Evolutionary conservation across 192 early-diverging fungal genomes (phyloP).

Genomic region (Rhizophagus sp.): DNA sequence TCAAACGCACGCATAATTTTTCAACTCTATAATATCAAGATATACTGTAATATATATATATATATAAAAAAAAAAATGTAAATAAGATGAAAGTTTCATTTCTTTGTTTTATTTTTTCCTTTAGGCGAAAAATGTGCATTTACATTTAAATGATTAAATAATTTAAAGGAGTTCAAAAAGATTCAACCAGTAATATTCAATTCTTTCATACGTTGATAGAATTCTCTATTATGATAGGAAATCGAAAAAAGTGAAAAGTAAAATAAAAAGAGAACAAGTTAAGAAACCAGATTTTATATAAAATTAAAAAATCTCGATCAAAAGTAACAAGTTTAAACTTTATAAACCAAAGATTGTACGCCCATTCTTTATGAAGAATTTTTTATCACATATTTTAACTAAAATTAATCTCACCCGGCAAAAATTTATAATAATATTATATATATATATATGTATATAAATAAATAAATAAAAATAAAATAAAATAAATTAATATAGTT

Average conservation of each 20-base stretch:
- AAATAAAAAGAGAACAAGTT: no score
- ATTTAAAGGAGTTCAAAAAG: not conserved
- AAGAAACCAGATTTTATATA: not conserved
- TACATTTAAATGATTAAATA: not conserved
- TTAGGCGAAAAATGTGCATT: not conserved
- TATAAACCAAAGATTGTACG: not conserved
- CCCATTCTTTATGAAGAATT: not conserved
- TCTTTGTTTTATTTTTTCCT: not conserved
- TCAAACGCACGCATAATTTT: not conserved
- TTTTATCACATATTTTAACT: not conserved
- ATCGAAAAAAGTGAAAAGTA: not conserved
- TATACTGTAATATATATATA: no score
- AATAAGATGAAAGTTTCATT: not conserved
- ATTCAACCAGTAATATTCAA: not conserved
- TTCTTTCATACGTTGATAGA: not conserved
- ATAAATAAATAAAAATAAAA: not conserved
- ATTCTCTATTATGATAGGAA: not conserved
- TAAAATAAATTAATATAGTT: no score
- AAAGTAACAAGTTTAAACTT: not conserved
- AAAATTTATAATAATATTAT: not conserved
- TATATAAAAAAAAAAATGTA: no score
- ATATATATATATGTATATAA: no score
- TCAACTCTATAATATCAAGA: no score
- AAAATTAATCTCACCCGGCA: not conserved
- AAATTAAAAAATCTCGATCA: constrained; percentile 1